Evolutionary conservation across 139 green algal genomes (phyloP).

Genomic region (Coelastrella sp.): DNA sequence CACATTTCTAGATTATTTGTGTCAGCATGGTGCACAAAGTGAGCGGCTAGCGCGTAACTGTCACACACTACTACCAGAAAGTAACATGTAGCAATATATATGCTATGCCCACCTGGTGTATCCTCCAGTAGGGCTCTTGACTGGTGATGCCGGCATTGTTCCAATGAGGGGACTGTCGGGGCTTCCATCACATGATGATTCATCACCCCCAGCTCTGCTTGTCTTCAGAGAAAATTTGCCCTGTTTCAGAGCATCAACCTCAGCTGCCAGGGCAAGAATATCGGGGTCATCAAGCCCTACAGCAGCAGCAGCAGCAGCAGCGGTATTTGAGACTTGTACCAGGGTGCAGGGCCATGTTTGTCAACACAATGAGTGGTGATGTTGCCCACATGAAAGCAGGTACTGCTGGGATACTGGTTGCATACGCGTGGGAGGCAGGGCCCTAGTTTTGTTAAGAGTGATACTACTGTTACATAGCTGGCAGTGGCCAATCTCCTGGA

Average conservation of each 20-base stretch:
- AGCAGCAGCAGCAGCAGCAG: conserved; percentile 18
- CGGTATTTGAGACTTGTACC: no score
- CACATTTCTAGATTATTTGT: no score
- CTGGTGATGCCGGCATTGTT: background rate
- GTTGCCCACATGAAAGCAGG: background rate
- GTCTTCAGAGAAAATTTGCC: background rate
- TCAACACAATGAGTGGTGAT: background rate
- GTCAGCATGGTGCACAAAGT: no score
- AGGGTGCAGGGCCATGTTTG: background rate
- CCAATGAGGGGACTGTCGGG: background rate
- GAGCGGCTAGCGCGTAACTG: no score
- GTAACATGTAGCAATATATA: background rate
- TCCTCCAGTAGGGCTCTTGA: background rate
- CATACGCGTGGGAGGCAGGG: no score
- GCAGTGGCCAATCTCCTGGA: no score
- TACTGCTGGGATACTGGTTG: no score
- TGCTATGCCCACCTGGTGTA: background rate
- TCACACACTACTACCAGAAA: background rate
- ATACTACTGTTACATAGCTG: no score
- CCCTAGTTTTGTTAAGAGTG: no score
- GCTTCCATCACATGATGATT: background rate
- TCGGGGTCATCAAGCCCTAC: conserved; percentile 17
- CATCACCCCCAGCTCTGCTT: background rate
- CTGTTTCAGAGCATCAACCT: background rate
- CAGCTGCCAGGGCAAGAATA: conserved; percentile 11